Percentiles rank a stretch among this genome's conserved stretches.
phyloP scores from a whole-genome alignment of 2,329 filamentous ascomycete genomes.

The Calonectria pauciramosa region DNA sequence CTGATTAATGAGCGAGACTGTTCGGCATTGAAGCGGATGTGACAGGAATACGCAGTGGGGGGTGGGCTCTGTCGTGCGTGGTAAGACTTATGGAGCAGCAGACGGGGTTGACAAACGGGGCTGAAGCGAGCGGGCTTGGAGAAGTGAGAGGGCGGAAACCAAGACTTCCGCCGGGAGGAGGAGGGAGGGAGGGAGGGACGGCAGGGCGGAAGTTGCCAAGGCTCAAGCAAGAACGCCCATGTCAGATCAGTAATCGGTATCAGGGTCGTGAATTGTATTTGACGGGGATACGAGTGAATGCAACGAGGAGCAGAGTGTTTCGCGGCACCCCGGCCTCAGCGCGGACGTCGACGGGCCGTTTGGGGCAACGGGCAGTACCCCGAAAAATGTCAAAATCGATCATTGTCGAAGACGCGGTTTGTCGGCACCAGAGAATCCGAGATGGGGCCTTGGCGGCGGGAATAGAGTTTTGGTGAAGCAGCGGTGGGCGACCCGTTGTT shows the following conservation, averaged over 20 bases:
- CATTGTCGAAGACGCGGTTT: not conserved
- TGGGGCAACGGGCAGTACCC: slow-evolving; percentile 2
- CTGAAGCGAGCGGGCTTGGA: not conserved
- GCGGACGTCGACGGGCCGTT: not conserved
- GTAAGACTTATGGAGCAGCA: slow-evolving; percentile 9
- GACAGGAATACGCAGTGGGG: slow-evolving; percentile 7
- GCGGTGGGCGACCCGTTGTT: slow-evolving; percentile 36
- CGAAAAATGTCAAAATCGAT: slow-evolving; percentile 10
- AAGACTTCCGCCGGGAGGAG: slow-evolving; percentile 3
- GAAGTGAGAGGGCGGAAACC: slow-evolving; percentile 1
- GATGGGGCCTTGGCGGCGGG: slow-evolving; percentile 19
- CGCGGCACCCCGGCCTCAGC: not conserved
- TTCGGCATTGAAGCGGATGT: slow-evolving; percentile 13
- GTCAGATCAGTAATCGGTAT: not conserved
- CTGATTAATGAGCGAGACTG: not conserved
- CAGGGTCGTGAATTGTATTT: not conserved
- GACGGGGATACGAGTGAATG: not conserved
- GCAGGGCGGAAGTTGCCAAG: slow-evolving; percentile 4
- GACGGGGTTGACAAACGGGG: not conserved
- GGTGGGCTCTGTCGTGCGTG: not conserved
- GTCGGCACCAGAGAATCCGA: slow-evolving; percentile 17
- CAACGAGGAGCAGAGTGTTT: not conserved
- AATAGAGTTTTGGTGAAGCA: slow-evolving; percentile 48
- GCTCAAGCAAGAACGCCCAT: not conserved
- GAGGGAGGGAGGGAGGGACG: not conserved